Evolutionary conservation across 176 grass and related monocot species (phyloP), one percentile per base, ranked within the genome.

Genomic region (Ampelocalamus luodianensis): DNA sequence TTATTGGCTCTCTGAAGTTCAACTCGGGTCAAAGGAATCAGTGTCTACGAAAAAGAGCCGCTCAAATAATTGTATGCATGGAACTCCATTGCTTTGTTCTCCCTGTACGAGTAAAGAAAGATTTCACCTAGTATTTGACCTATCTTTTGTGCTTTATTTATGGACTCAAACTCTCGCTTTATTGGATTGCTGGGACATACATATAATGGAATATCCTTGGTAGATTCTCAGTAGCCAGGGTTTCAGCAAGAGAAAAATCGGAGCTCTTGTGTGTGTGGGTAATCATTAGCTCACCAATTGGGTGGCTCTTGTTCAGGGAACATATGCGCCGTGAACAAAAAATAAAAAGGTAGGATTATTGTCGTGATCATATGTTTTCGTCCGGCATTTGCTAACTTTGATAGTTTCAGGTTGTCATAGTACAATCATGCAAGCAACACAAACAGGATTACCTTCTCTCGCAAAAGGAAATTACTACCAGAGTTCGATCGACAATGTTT

Each of bases 231-330:
- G 26, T 4, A 15, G 60, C 20, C 16, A 39, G 10, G 17, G 44
- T 65, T 82, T 90, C 53, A 36, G 34, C 27, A 2, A 40, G 37
- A 44, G 8, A 40, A 36, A 75, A 67, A 45, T 48, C 3, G 6
- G 34, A 65, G 80, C 46, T 38, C 43, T 66, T 24, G 18, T 12
- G 2, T n/a, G 16, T 46, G 83, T 71, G 54, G 58, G 49, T 65
- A 34, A 82, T 82, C 45, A 78, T 86, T 82, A 59, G 38, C 38
- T 65, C 46, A 72, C 66, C 65, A 78, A 83, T 67, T 90, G 73
- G 67, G 43, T 58, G 88, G 88, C 83, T 82, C 78, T 23, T 51
- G 73, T 86, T 78, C 8, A 40, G 2, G 32, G 84, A 90, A 86
- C 66, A 79, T 83, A 79, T 90, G 79, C 79, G 56, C 27, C 38